A percentile compares a stretch with the other conserved stretches of the same genome.
phyloP scores from a whole-genome alignment of 768 basidiomycete species.

The Rhodotorula sphaerocarpa region DNA sequence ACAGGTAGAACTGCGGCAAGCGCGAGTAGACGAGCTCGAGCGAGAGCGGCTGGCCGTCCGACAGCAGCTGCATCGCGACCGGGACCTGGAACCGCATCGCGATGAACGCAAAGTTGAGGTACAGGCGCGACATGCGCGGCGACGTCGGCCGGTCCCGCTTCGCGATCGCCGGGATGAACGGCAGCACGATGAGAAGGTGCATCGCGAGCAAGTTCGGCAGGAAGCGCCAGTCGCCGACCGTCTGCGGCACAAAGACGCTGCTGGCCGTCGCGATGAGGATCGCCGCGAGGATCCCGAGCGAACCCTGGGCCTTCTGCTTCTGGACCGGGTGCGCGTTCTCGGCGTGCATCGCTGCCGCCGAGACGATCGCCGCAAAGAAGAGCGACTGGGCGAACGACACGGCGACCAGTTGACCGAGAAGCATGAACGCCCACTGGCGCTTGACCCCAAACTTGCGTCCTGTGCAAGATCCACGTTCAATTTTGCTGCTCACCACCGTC shows the following conservation, averaged over 20 bases:
- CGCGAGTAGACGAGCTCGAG: neutral
- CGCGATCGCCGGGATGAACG: conserved; percentile 45
- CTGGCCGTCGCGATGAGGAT: conserved; percentile 50
- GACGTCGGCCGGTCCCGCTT: neutral
- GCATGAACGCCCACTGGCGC: conserved; percentile 60
- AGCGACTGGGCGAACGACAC: conserved; percentile 60
- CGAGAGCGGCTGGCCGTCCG: neutral
- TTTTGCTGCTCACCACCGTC: too few relatives aligned
- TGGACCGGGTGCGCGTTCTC: neutral
- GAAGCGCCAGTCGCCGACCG: conserved; percentile 48
- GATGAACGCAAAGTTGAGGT: conserved; percentile 26
- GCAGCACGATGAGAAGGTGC: conserved; percentile 54
- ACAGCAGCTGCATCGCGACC: conserved; percentile 10
- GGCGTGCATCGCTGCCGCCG: neutral
- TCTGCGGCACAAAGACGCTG: conserved; percentile 49
- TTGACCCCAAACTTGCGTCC: conserved; percentile 47
- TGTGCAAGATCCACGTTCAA: conserved; percentile 3
- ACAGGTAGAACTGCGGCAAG: neutral
- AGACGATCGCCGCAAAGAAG: conserved; percentile 53
- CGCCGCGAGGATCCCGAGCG: conserved; percentile 41
- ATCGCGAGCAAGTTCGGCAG: conserved; percentile 56
- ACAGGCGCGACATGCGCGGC: conserved; percentile 9
- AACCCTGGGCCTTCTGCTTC: neutral
- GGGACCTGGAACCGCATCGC: conserved; percentile 16
- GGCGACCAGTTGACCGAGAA: conserved; percentile 64